Base-by-base conservation (phyloP, 2,329 filamentous ascomycete genomes). In the Neoascochyta sp. region DNA sequence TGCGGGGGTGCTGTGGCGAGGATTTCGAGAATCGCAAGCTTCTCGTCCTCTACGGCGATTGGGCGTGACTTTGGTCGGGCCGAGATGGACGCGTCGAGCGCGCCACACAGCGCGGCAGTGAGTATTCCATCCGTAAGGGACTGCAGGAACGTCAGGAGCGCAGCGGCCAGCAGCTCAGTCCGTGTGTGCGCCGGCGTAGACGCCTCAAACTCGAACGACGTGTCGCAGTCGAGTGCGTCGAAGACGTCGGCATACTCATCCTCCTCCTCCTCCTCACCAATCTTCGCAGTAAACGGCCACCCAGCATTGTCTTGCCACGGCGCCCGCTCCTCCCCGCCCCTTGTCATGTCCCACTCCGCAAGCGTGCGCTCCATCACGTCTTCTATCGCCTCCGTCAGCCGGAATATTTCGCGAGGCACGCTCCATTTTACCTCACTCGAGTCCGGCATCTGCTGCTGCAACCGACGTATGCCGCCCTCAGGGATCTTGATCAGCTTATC, bases 401-500 rank as follows among this genome's bases (percentile, higher is more conserved):
- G 81, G 64, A 95, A 93, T 7, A 96, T 71, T 61, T 95, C 90
- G 39, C 85, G 80, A 1, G 92, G 90, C 2, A 88, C 88, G 8
- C 88, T 90, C 56, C 83, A 81, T 55, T 78, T 78, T 41, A 86
- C 75, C 58, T 45, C 50, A 31, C 50, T 46, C 20, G 39, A 36
- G 32, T 38, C 49, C 11, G 71, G 52, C 68, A 72, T 50, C 71
- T 75, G 25, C 67, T 71, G 36, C 75, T 81, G 41, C 12, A 87
- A 70, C 34, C 84, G 84, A 4, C 92, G 83, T 4, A 89, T 87
- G 8, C 76, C 76, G 11, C 74, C 71, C 75, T 89, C 80, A 0
- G 92, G 89, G 4, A 95, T 78, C 11, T 82, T 79, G 27, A 93
- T 86, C 7, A 98, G 73, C 52, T 94, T 89, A 38, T 89, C 83